Percentiles rank a stretch among this genome's conserved stretches.
Evolutionary conservation across 441 rosid species (phyloP).

Genomic region (Lepidium campestre): DNA sequence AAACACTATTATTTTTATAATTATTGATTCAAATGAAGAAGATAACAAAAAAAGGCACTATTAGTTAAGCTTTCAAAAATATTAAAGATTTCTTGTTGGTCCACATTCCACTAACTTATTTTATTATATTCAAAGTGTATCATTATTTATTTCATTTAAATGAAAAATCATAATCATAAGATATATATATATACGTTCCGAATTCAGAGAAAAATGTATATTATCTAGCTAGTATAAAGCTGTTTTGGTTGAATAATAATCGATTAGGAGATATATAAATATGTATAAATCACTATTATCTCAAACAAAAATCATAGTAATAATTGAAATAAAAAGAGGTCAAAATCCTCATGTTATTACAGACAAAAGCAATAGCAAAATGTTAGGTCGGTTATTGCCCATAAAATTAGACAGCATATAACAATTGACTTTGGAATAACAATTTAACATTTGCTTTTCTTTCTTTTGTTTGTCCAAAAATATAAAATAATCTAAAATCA

Average conservation of each 20-base stretch:
- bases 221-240: background rate
- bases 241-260: background rate
- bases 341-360: too few relatives aligned
- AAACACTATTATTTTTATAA: background rate
- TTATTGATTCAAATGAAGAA: background rate
- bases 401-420: background rate
- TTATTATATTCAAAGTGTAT: background rate
- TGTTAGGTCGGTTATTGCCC: background rate
- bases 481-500: background rate
- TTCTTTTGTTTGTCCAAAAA: background rate
- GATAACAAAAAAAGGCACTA: background rate
- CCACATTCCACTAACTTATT: background rate
- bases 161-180: background rate
- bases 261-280: background rate
- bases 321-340: too few relatives aligned
- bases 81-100: background rate
- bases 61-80: background rate
- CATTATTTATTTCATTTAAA: background rate
- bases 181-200: background rate
- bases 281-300: too few relatives aligned
- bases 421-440: slow-evolving; percentile 8
- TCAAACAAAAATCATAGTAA: too few relatives aligned
- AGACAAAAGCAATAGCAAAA: background rate
- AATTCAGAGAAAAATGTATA: background rate
- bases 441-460: background rate